Base-by-base conservation (phyloP, 2,329 filamentous ascomycete species). In the Fonsecaea pedrosoi region DNA sequence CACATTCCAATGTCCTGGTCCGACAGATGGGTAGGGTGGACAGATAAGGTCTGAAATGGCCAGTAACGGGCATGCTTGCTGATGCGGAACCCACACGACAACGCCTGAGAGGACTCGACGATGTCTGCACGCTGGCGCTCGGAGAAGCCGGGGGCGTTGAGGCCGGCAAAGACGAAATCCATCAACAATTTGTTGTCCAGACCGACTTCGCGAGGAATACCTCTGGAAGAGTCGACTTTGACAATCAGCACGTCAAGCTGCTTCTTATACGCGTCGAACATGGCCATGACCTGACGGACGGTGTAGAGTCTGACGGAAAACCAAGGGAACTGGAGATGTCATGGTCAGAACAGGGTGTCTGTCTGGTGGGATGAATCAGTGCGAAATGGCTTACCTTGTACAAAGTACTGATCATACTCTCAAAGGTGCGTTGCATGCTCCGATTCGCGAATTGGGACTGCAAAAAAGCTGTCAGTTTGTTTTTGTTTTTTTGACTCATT, bases 241-340 rank as follows among this genome's bases (percentile, higher is more conserved):
- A 90, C 90, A 70, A 86, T 86, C 75, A 94, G 84, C 73, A 92
- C 89, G 61, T 84, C 84, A 75, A 94, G 88, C 75, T 89, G 89
- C 32, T 84, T 84, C 62, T 72, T 73, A 60, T 74, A 74, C 40
- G 78, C 73, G 13, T 80, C 74, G 74, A 81, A 84, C 34, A 86
- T 71, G 9, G 74, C 68, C 62, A 82, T 80, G 56, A 83, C 82
- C 65, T 84, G 81, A 50, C 76, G 73, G 25, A 86, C 73, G 0
- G 78, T 82, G 72, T 85, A 82, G 66, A 81, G 71, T 13, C 77
- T 71, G 10, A 76, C 74, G 4, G 80, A 79, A 55, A 78, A 78
- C 83, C 83, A 86, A 2, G 84, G 84, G 67, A 82, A 86, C 81
- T 83, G 56, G 54, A 45, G 3, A n/a, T 45, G n/a, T 45, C 50